These are phyloP conservation scores for Ceratobasidium sp. DNA, from an alignment of 1,284 basidiomycete genomes.

Conservation along the genomic window DNA sequence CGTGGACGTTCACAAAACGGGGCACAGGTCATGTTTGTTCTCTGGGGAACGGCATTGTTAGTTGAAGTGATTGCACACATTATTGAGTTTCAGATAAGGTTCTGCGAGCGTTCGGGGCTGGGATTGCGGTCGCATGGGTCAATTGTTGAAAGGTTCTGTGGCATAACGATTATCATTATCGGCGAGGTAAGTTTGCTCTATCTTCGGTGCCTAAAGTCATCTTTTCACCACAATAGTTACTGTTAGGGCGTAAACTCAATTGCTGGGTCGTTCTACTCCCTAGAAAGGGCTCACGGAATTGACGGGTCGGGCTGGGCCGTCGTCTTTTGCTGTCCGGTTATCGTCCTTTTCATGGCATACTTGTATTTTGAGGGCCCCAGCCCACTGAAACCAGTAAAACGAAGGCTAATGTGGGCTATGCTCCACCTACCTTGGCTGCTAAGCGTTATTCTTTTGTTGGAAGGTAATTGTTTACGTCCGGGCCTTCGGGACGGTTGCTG, in stretches of 20 bases:
- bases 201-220: too few species aligned
- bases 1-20: background rate
- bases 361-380: constrained; percentile 33
- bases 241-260: constrained; percentile 36
- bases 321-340: background rate
- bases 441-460: constrained; percentile 22
- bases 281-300: constrained; percentile 11
- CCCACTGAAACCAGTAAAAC: constrained; percentile 6
- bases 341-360: constrained; percentile 16
- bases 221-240: too few species aligned
- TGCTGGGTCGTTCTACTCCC: background rate
- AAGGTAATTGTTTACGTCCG: too few species aligned
- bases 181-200: constrained; percentile 15
- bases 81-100: background rate
- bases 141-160: background rate
- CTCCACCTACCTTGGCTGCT: constrained; percentile 32
- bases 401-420: too few species aligned
- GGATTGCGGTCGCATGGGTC: background rate
- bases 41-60: background rate
- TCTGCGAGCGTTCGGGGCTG: background rate
- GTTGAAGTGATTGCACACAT: constrained; percentile 25
- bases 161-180: constrained; percentile 12
- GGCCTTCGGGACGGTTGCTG: too few species aligned
- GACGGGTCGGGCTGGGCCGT: background rate
- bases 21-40: background rate